Evolutionary conservation across 2,329 filamentous ascomycete species (phyloP).

Genomic region (Zymoseptoria crescenta): DNA sequence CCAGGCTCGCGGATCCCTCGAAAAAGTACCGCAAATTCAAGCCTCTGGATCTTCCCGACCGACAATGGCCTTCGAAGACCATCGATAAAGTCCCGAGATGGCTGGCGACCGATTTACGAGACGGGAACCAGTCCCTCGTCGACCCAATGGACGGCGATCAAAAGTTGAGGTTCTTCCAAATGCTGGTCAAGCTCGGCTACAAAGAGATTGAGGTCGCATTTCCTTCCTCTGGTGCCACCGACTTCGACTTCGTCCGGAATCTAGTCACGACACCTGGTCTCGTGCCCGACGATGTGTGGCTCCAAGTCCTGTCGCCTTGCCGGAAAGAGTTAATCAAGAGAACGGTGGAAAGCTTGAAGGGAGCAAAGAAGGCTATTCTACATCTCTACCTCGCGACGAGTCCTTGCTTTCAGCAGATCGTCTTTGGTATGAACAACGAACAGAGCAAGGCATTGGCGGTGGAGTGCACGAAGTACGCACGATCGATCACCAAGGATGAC

Average conservation of each 20-base stretch:
- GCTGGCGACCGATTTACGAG: slow-evolving; percentile 80
- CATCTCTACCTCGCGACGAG: slow-evolving; percentile 96
- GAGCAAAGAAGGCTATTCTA: slow-evolving; percentile 86
- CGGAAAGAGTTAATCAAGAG: slow-evolving; percentile 81
- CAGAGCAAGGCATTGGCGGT: slow-evolving; percentile 76
- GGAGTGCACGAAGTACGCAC: slow-evolving; percentile 75
- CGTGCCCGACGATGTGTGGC: slow-evolving; percentile 79
- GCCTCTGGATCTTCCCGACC: slow-evolving; percentile 58
- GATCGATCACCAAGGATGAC: slow-evolving; percentile 80
- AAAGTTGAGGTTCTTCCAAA: slow-evolving; percentile 92
- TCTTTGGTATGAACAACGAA: slow-evolving; percentile 81
- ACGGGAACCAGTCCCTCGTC: slow-evolving; percentile 88
- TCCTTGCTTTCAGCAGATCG: slow-evolving; percentile 85
- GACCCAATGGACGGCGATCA: slow-evolving; percentile 96
- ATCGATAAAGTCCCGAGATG: slow-evolving; percentile 82
- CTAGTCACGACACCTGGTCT: slow-evolving; percentile 77
- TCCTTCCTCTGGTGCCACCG: slow-evolving; percentile 86
- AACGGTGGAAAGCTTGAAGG: slow-evolving; percentile 81
- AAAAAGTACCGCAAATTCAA: slow-evolving; percentile 68
- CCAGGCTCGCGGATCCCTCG: slow-evolving; percentile 62
- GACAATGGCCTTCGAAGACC: slow-evolving; percentile 76
- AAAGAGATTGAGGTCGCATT: slow-evolving; percentile 98
- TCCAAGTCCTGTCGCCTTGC: slow-evolving; percentile 89
- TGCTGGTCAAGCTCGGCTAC: slow-evolving; percentile 86
- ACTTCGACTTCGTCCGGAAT: slow-evolving; percentile 88